Evolutionary conservation across 805 yeast genomes (phyloP).

Genomic region (Kuraishia borneana): DNA sequence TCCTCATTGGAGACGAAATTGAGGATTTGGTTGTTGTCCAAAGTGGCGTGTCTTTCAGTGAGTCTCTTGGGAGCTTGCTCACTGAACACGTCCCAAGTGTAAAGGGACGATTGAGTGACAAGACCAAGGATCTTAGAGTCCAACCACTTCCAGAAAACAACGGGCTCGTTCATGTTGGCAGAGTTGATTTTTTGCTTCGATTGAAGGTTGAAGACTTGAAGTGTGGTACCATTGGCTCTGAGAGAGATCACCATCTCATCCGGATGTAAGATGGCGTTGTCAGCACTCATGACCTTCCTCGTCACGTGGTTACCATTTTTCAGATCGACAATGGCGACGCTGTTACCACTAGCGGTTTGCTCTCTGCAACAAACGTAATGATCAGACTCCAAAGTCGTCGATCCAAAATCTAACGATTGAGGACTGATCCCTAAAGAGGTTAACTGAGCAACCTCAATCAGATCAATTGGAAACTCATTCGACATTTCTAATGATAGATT

Average conservation of each 20-base stretch:
- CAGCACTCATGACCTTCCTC: conserved; percentile 93
- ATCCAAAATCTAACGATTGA: conserved; percentile 77
- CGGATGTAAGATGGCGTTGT: conserved; percentile 95
- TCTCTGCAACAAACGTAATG: conserved; percentile 79
- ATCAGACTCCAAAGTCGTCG: conserved; percentile 92
- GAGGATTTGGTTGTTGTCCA: conserved; percentile 79
- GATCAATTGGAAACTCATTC: conserved; percentile 86
- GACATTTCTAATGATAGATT: conserved; percentile 6
- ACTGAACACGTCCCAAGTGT: conserved; percentile 72
- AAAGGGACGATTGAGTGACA: conserved; percentile 67
- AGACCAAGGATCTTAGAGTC: conserved; percentile 64
- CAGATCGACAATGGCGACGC: conserved; percentile 91
- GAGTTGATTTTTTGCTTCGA: conserved; percentile 85
- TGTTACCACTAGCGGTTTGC: conserved; percentile 49
- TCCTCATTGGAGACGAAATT: conserved; percentile 75
- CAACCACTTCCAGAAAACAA: conserved; percentile 94
- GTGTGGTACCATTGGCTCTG: conserved; percentile 92
- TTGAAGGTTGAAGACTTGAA: conserved; percentile 86
- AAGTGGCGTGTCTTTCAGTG: conserved; percentile 73
- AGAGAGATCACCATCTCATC: conserved; percentile 78
- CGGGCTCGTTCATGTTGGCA: conserved; percentile 76
- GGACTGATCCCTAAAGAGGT: conserved; percentile 79
- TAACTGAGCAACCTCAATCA: conserved; percentile 89
- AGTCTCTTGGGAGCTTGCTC: conserved; percentile 72
- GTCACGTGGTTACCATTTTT: conserved; percentile 68